phyloP scores from a whole-genome alignment of 306 rosid genomes.

The Rosa multiflora region DNA sequence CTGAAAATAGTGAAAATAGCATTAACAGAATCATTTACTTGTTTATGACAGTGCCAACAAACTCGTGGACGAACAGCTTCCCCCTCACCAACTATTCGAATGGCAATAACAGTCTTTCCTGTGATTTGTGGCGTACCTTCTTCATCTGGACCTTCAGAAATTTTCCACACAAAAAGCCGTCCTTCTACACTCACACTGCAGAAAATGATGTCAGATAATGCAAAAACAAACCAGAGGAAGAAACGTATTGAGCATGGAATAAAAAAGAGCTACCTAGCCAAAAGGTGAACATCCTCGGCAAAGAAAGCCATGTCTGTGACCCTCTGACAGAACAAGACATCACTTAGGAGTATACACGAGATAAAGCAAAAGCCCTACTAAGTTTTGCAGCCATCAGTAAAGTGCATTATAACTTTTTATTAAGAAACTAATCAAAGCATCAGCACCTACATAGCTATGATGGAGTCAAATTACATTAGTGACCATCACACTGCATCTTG shows the following conservation, averaged over 20 bases:
- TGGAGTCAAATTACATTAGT: too few relatives aligned
- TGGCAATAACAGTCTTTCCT: slow-evolving; percentile 68
- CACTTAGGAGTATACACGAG: too few relatives aligned
- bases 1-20: background rate
- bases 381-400: too few relatives aligned
- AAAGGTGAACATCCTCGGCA: slow-evolving; percentile 98
- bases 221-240: slow-evolving; percentile 4
- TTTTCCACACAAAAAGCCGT: slow-evolving; percentile 88
- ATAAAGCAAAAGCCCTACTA: too few relatives aligned
- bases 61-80: slow-evolving; percentile 79
- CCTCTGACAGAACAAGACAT: slow-evolving; percentile 60
- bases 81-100: slow-evolving; percentile 76
- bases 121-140: slow-evolving; percentile 88
- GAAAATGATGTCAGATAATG: slow-evolving; percentile 33
- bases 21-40: slow-evolving; percentile 43
- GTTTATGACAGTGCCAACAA: slow-evolving; percentile 99
- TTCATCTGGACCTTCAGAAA: slow-evolving; percentile 93
- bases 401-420: too few relatives aligned
- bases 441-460: too few relatives aligned
- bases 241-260: background rate
- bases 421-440: too few relatives aligned
- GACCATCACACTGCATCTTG: too few relatives aligned
- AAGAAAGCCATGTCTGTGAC: slow-evolving; percentile 98
- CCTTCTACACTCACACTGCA: slow-evolving; percentile 90
- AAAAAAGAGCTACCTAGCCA: slow-evolving; percentile 71